A percentile compares a stretch with the other conserved stretches of the same genome.
Evolutionary conservation across 2,329 filamentous ascomycete species (phyloP).

Genomic region (Chrysoporthe deuterocubensis): DNA sequence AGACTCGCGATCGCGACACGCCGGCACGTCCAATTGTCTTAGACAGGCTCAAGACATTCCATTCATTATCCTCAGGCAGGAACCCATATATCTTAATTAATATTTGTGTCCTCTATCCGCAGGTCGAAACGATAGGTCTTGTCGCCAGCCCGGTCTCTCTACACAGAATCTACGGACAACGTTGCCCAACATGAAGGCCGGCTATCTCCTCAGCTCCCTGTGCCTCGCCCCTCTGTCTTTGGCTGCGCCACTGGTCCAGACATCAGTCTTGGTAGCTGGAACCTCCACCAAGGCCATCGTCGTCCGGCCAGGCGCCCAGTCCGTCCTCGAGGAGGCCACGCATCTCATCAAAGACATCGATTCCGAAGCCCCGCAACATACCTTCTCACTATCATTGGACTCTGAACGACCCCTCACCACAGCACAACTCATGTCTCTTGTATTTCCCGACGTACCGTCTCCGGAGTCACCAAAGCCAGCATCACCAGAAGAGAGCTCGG

Average conservation of each 20-base stretch:
- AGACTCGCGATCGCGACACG: background rate
- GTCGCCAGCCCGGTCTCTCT: background rate
- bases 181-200: constrained; percentile 26
- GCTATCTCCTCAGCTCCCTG: constrained; percentile 19
- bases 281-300: constrained; percentile 13
- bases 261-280: constrained; percentile 10
- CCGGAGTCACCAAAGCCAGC: background rate
- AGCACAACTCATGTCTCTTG: constrained; percentile 28
- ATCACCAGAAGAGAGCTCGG: background rate
- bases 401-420: constrained; percentile 29
- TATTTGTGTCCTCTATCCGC: background rate
- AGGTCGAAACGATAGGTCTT: background rate
- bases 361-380: constrained; percentile 30
- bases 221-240: constrained; percentile 18
- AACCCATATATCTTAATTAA: background rate
- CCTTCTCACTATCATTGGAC: constrained; percentile 32
- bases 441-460: background rate
- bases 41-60: constrained; percentile 15
- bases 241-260: constrained; percentile 13
- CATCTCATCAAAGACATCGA: constrained; percentile 33
- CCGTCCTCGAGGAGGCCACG: constrained; percentile 11
- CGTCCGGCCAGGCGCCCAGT: background rate
- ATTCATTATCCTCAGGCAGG: constrained; percentile 1
- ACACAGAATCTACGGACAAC: background rate
- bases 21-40: constrained; percentile 19